Evolutionary conservation across 2,329 filamentous ascomycete genomes (phyloP).

Genomic region (Colletotrichum tabaci): DNA sequence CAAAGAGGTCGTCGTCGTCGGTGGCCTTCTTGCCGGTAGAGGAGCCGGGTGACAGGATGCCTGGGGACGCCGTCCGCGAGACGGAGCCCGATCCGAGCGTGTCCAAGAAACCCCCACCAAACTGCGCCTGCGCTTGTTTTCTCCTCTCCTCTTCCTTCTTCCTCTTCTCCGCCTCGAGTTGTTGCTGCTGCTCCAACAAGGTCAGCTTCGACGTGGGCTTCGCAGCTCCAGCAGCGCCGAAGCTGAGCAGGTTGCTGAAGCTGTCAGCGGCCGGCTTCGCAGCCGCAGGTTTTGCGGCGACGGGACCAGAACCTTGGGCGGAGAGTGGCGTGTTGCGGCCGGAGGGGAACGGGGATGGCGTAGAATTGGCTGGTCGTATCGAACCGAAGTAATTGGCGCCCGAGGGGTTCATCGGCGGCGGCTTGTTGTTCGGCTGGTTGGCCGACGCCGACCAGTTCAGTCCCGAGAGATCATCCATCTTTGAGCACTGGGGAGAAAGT

Average conservation of each 20-base stretch:
- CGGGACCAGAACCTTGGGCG: slow-evolving; percentile 61
- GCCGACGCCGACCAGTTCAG: slow-evolving; percentile 69
- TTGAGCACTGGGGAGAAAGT: slow-evolving; percentile 39
- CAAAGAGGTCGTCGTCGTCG: slow-evolving; percentile 76
- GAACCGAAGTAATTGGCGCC: slow-evolving; percentile 62
- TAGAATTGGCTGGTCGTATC: slow-evolving; percentile 69
- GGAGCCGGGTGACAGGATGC: slow-evolving; percentile 47
- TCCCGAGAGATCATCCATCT: slow-evolving; percentile 75
- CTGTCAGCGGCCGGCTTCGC: slow-evolving; percentile 75
- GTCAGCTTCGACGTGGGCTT: slow-evolving; percentile 80
- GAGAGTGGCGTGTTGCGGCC: slow-evolving; percentile 71
- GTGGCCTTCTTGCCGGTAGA: slow-evolving; percentile 51
- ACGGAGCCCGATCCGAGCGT: slow-evolving; percentile 71
- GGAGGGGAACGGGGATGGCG: slow-evolving; percentile 69
- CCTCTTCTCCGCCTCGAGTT: slow-evolving; percentile 75
- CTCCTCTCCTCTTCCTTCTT: slow-evolving; percentile 82
- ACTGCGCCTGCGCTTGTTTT: slow-evolving; percentile 81
- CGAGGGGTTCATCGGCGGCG: slow-evolving; percentile 60
- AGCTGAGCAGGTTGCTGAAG: slow-evolving; percentile 82
- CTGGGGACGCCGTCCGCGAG: slow-evolving; percentile 63
- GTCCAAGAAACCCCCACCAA: slow-evolving; percentile 85
- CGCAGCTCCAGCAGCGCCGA: slow-evolving; percentile 63
- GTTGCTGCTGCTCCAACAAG: slow-evolving; percentile 83
- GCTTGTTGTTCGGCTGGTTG: slow-evolving; percentile 56
- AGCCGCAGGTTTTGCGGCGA: slow-evolving; percentile 60